A percentile compares a stretch with the other conserved stretches of the same genome.
These are phyloP conservation scores for Sporothrix pseudoabietina DNA, from an alignment of 2,329 filamentous ascomycete genomes.

Conservation along the genomic window DNA sequence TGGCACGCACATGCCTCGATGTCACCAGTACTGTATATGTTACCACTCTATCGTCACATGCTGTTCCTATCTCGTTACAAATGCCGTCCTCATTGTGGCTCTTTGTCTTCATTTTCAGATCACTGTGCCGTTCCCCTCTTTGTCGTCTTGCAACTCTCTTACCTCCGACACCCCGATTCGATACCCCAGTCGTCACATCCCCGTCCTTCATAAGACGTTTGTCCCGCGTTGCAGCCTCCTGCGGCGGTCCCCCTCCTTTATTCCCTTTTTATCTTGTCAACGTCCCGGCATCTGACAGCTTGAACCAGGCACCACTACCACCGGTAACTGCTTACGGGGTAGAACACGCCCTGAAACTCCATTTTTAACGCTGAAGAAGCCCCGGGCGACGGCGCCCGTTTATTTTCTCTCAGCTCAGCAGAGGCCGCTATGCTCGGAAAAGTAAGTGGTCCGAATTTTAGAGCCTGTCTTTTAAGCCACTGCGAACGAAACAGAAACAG, in stretches of 20 bases:
- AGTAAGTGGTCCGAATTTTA: slow-evolving; percentile 14
- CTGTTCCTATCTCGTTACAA: neutral
- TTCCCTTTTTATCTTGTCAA: neutral
- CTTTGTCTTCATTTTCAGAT: neutral
- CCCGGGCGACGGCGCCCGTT: neutral
- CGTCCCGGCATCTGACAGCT: neutral
- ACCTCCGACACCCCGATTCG: neutral
- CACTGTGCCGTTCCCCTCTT: neutral
- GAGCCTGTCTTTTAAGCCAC: neutral
- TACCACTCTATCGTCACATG: neutral
- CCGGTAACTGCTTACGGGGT: no score
- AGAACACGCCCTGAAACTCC: neutral
- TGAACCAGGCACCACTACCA: neutral
- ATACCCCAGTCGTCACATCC: slow-evolving; percentile 20
- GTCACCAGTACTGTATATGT: neutral
- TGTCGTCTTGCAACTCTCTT: neutral
- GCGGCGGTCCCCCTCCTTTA: neutral
- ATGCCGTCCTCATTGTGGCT: neutral
- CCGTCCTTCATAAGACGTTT: neutral
- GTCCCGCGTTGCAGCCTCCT: neutral
- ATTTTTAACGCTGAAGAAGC: neutral
- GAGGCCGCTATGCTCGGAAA: slow-evolving; percentile 16
- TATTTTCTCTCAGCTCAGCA: neutral
- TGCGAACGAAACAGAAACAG: neutral
- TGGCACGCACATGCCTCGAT: neutral